A percentile compares a stretch with the other conserved stretches of the same genome.
phyloP scores from a whole-genome alignment of 2,329 filamentous ascomycete genomes.

The Nothophoma quercina region DNA sequence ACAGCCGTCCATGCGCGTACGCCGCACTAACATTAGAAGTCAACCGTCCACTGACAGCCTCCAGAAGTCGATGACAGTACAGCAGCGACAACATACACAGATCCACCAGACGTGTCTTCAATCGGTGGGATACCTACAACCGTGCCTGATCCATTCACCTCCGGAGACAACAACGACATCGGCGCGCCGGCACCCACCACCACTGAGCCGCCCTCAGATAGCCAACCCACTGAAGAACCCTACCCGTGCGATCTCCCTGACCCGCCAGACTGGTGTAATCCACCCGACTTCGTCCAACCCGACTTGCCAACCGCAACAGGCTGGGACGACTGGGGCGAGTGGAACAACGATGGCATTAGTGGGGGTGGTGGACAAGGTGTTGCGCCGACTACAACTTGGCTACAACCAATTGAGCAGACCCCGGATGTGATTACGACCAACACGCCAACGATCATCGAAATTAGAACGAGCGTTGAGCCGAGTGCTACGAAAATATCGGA shows the following conservation, averaged over 20 bases:
- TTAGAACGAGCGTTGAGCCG: slow-evolving; percentile 22
- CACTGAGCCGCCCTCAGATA: neutral
- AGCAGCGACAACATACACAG: neutral
- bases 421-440: slow-evolving; percentile 20
- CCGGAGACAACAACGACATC: neutral
- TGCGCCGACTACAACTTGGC: neutral
- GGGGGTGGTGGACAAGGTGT: slow-evolving; percentile 3
- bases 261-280: slow-evolving; percentile 9
- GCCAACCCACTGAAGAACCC: neutral
- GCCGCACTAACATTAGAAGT: neutral
- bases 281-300: slow-evolving; percentile 3
- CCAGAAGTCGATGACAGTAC: neutral
- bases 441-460: slow-evolving; percentile 25
- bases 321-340: slow-evolving; percentile 18
- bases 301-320: slow-evolving; percentile 23
- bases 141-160: neutral
- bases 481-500: neutral
- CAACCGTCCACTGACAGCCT: neutral
- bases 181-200: neutral
- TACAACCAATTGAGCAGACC: slow-evolving; percentile 7
- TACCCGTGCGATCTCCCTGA: slow-evolving; percentile 10
- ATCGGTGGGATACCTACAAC: neutral
- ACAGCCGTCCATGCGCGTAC: slow-evolving; percentile 5
- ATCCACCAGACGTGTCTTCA: neutral
- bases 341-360: slow-evolving; percentile 8